phyloP scores from a whole-genome alignment of 164 flowering plant species.

The Sedum album region DNA sequence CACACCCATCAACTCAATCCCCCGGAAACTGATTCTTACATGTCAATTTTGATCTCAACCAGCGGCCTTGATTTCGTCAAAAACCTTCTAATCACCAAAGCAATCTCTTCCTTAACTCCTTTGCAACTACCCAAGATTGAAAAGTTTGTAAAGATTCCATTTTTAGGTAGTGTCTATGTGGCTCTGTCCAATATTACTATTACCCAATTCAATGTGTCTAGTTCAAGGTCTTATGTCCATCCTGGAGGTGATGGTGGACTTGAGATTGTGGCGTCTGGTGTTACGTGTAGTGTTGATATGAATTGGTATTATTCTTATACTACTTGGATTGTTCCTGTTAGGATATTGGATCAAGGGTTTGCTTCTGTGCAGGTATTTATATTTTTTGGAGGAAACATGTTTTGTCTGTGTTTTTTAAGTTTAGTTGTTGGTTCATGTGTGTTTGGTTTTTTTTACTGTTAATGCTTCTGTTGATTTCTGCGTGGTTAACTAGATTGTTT shows the following conservation, averaged over 20 bases:
- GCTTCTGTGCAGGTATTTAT: slow-evolving; percentile 61
- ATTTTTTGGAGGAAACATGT: slow-evolving; percentile 16
- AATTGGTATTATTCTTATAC: slow-evolving; percentile 64
- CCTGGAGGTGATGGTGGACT: slow-evolving; percentile 59
- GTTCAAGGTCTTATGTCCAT: slow-evolving; percentile 31
- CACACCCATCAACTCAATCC: not conserved
- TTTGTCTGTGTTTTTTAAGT: not conserved
- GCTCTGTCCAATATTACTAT: slow-evolving; percentile 51
- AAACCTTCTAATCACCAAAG: slow-evolving; percentile 46
- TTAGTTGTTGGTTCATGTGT: not conserved
- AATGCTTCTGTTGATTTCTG: not conserved
- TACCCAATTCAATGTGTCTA: slow-evolving; percentile 29
- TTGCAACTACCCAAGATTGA: slow-evolving; percentile 51
- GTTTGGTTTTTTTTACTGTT: not conserved
- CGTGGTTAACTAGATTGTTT: not conserved
- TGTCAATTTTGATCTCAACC: slow-evolving; percentile 40
- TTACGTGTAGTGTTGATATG: slow-evolving; percentile 60
- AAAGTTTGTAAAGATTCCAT: slow-evolving; percentile 44
- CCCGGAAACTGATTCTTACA: slow-evolving; percentile 22
- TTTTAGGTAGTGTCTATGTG: slow-evolving; percentile 49
- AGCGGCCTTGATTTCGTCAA: slow-evolving; percentile 72
- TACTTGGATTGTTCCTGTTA: slow-evolving; percentile 47
- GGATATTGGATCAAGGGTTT: slow-evolving; percentile 53
- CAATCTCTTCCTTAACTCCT: slow-evolving; percentile 51
- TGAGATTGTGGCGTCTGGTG: slow-evolving; percentile 54